Evolutionary conservation across 768 basidiomycete species (phyloP).

Genomic region (Hygrophorus pudorinus): DNA sequence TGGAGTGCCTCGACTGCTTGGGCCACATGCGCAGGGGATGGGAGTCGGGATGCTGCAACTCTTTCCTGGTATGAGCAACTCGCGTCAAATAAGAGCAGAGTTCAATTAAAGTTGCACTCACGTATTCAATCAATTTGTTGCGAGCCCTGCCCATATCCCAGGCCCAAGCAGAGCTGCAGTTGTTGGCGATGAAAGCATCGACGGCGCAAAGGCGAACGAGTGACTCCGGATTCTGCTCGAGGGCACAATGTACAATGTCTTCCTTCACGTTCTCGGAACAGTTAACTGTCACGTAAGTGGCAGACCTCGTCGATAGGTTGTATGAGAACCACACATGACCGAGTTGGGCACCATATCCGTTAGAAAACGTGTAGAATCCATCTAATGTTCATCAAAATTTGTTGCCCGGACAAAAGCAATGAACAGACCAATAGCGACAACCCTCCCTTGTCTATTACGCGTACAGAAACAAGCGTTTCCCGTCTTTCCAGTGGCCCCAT

Average conservation of each 20-base stretch:
- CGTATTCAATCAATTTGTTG: neutral
- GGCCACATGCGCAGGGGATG: neutral
- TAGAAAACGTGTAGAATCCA: neutral
- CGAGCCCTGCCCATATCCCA: neutral
- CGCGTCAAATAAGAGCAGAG: neutral
- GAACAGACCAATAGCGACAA: neutral
- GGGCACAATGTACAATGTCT: neutral
- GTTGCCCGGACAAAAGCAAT: neutral
- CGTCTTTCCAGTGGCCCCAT: neutral
- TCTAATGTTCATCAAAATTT: neutral
- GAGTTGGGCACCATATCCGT: neutral
- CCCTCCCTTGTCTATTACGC: neutral
- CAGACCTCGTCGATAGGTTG: neutral
- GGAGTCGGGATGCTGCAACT: neutral
- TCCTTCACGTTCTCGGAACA: neutral
- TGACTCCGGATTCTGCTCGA: neutral
- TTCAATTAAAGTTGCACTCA: neutral
- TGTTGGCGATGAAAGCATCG: neutral
- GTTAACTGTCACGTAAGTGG: neutral
- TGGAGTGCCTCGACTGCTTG: neutral
- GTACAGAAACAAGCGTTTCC: neutral
- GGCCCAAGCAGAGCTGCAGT: neutral
- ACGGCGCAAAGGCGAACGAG: neutral
- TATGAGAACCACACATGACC: neutral
- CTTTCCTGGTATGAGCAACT: neutral